Evolutionary conservation across 202 grass and related monocot genomes (phyloP), one percentile per base, ranked within the genome.

Genomic region (Carex sylvatica): DNA sequence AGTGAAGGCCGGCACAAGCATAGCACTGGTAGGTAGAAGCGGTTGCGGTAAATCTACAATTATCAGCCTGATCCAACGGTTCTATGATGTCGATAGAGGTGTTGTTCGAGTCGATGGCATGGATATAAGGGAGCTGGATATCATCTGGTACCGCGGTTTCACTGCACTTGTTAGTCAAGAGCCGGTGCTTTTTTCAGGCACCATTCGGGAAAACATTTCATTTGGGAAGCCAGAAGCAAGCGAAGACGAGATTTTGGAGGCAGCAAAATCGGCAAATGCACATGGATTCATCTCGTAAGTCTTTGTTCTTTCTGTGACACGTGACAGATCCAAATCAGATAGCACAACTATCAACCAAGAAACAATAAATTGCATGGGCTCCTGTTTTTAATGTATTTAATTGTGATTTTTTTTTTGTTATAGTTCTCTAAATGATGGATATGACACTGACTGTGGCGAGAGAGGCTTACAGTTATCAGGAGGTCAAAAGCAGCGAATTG

Each of bases 241-340:
- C 63, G 96, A 99, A 83, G 91, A 96, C 24, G 96, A 93, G 86
- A 93, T 99, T 30, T 52, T 93, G 20, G 91, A 95, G 72, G 91
- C 96, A 46, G 87, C 96, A 73, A 95, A 87, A 89, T 86, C 96
- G 0, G 93, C 96, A 71, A 99, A 99, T 76, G 96, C 96, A 11
- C 93, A 99, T 76, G 96, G 90, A 67, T 93, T 99, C 88, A 93
- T 96, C 74, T 99, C 93, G 93, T 99, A 91, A 88, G 91, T 91
- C 23, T 78, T 54, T 11, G 2, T 22, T 67, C 6, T 35, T 36
- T 85, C 26, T 61, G 22, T 53, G 13, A 3, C 70, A 66, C 55
- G 22, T 53, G 10, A 3, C 70, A 66, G 4, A 24, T 80, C 47
- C 49, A 85, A 47, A 55, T 68, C 24, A 33, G n/a, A 46, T 52